These are phyloP conservation scores for Ogataea siamensis DNA, from an alignment of 805 yeast genomes.

Conservation along the genomic window DNA sequence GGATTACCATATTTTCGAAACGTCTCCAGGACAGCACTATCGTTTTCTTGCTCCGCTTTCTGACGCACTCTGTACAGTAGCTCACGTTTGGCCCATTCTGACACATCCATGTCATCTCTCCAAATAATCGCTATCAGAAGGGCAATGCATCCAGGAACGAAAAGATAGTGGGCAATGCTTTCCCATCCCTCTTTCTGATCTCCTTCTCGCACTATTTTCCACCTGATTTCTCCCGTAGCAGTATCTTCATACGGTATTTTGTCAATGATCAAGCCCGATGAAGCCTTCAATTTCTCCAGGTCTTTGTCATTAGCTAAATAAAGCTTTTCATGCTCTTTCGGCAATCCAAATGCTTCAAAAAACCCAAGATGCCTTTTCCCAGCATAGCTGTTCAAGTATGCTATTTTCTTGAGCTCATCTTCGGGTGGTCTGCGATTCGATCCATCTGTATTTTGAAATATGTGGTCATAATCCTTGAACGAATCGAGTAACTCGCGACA, in stretches of 20 bases:
- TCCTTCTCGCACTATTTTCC: slow-evolving; percentile 70
- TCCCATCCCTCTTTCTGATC: slow-evolving; percentile 87
- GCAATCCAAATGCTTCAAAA: slow-evolving; percentile 44
- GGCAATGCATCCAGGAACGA: slow-evolving; percentile 66
- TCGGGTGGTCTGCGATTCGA: slow-evolving; percentile 68
- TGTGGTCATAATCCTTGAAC: slow-evolving; percentile 61
- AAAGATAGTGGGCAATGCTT: slow-evolving; percentile 63
- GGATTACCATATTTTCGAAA: slow-evolving; percentile 38
- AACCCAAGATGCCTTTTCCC: slow-evolving; percentile 53
- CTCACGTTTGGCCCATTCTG: slow-evolving; percentile 84
- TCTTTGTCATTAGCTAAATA: slow-evolving; percentile 61
- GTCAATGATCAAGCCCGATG: slow-evolving; percentile 68
- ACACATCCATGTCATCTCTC: slow-evolving; percentile 47
- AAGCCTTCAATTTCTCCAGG: slow-evolving; percentile 53
- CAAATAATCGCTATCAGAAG: slow-evolving; percentile 51
- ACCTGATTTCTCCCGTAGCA: slow-evolving; percentile 71
- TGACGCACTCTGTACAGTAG: slow-evolving; percentile 74
- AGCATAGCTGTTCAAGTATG: slow-evolving; percentile 63
- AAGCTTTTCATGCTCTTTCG: slow-evolving; percentile 50
- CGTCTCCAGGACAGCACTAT: slow-evolving; percentile 48
- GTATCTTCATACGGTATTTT: slow-evolving; percentile 82
- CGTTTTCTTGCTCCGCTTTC: slow-evolving; percentile 55
- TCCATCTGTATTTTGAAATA: slow-evolving; percentile 76
- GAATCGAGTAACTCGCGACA: slow-evolving; percentile 60
- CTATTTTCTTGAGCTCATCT: slow-evolving; percentile 66